These are phyloP conservation scores for Beauveria medogensis DNA, from an alignment of 2,329 filamentous ascomycete genomes.

Conservation along the genomic window DNA sequence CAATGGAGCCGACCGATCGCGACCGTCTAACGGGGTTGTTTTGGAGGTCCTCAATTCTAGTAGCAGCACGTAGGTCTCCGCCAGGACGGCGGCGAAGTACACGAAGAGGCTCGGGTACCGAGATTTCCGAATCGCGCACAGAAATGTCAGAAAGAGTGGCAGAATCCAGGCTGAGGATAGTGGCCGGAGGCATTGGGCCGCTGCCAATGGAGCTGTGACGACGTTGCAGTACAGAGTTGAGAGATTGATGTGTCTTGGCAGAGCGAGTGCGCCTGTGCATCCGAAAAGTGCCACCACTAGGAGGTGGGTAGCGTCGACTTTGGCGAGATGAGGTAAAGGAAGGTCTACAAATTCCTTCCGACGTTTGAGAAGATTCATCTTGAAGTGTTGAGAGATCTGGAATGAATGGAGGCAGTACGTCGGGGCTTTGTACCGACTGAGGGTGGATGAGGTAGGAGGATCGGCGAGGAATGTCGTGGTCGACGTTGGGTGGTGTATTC, in stretches of 20 bases:
- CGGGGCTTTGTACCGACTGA: slow-evolving; percentile 30
- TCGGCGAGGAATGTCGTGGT: slow-evolving; percentile 38
- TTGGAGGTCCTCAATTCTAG: slow-evolving; percentile 56
- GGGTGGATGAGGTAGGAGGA: slow-evolving; percentile 49
- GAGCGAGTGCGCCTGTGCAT: slow-evolving; percentile 39
- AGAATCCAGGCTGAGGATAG: slow-evolving; percentile 53
- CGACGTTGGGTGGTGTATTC: slow-evolving; percentile 45
- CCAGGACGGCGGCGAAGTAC: slow-evolving; percentile 65
- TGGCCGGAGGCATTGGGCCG: slow-evolving; percentile 40
- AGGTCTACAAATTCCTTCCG: slow-evolving; percentile 26
- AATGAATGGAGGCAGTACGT: slow-evolving; percentile 39
- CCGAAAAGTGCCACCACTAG: slow-evolving; percentile 23
- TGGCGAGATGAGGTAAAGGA: slow-evolving; percentile 22
- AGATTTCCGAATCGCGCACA: slow-evolving; percentile 34
- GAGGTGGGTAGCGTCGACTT: slow-evolving; percentile 21
- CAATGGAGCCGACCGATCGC: slow-evolving; percentile 51
- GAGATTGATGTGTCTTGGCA: slow-evolving; percentile 39
- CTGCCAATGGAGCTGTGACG: slow-evolving; percentile 56
- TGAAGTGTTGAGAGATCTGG: slow-evolving; percentile 36
- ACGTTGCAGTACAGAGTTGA: slow-evolving; percentile 42
- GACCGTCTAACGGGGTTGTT: slow-evolving; percentile 40
- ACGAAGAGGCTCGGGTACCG: slow-evolving; percentile 46
- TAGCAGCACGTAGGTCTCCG: slow-evolving; percentile 63
- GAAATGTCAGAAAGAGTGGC: slow-evolving; percentile 47
- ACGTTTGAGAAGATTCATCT: slow-evolving; percentile 19